Percentiles rank a stretch among this genome's conserved stretches.
Evolutionary conservation across 768 basidiomycete genomes (phyloP).

Genomic region (Leccinum boreale): DNA sequence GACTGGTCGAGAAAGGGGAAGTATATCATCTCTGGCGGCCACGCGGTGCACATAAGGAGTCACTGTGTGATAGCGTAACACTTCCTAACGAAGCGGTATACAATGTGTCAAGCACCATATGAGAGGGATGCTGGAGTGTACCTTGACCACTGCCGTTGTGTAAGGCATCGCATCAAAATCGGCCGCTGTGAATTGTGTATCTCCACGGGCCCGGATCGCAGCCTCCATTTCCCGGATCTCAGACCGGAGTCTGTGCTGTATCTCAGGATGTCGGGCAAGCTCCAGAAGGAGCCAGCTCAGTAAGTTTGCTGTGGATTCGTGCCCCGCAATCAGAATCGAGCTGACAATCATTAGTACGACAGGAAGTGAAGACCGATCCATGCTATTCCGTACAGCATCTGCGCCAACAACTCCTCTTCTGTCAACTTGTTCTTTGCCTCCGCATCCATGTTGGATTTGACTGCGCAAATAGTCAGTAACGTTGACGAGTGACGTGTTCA

Average conservation of each 20-base stretch:
- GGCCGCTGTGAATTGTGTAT: slow-evolving; percentile 14
- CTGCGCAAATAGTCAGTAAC: slow-evolving; percentile 4
- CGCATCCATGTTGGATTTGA: slow-evolving; percentile 27
- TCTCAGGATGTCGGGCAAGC: slow-evolving; percentile 52
- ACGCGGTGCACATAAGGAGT: slow-evolving; percentile 50
- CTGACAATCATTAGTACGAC: slow-evolving; percentile 18
- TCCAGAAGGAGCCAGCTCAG: slow-evolving; percentile 62
- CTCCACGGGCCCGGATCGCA: slow-evolving; percentile 7
- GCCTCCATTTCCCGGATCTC: slow-evolving; percentile 15
- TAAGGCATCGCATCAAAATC: slow-evolving; percentile 57
- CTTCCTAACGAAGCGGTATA: slow-evolving; percentile 39
- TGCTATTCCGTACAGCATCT: slow-evolving; percentile 14
- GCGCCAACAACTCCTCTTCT: slow-evolving; percentile 14
- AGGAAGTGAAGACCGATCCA: background rate
- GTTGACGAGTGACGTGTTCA: background rate
- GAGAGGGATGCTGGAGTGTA: slow-evolving; percentile 5
- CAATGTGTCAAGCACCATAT: slow-evolving; percentile 14
- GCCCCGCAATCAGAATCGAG: slow-evolving; percentile 46
- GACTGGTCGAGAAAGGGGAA: slow-evolving; percentile 58
- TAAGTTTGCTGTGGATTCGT: slow-evolving; percentile 62
- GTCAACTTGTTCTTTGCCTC: slow-evolving; percentile 24
- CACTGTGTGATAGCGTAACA: slow-evolving; percentile 47
- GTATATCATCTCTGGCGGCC: slow-evolving; percentile 49
- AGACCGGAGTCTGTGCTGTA: slow-evolving; percentile 57
- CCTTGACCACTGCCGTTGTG: slow-evolving; percentile 36